These are phyloP conservation scores for Apostasia ramifera DNA, from an alignment of 106 monocot genomes.

Conservation along the genomic window DNA sequence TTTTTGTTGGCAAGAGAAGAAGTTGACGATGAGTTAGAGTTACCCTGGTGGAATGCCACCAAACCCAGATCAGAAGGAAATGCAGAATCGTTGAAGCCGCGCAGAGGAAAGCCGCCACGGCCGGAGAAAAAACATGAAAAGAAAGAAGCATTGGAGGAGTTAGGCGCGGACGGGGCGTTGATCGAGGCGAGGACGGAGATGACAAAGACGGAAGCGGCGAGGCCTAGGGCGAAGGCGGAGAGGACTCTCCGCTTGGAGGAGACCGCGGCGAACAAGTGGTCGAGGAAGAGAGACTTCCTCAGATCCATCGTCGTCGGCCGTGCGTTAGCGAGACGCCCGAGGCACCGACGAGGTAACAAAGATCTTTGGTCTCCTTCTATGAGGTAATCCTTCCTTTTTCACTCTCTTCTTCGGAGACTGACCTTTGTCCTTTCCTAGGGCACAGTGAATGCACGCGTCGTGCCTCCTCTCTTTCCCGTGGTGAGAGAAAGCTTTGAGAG, in stretches of 20 bases:
- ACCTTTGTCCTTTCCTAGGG: no score
- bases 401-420: no score
- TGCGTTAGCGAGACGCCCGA: no score
- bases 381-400: no score
- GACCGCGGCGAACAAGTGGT: neutral
- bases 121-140: neutral
- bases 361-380: no score
- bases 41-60: no score
- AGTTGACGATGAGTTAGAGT: neutral
- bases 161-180: neutral
- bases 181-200: neutral
- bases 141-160: neutral
- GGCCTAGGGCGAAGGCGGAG: neutral
- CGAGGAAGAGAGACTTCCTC: slow-evolving; percentile 4
- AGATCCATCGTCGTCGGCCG: slow-evolving; percentile 10
- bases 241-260: slow-evolving; percentile 2
- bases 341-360: no score
- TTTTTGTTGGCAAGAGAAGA: neutral
- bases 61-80: neutral
- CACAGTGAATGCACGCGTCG: no score
- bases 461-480: no score
- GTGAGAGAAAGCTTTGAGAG: no score
- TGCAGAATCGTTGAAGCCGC: neutral
- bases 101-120: neutral
- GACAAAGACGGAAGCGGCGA: neutral